Conservation (phyloP, 768 basidiomycete genomes). For the Podaxis sp. region DNA sequence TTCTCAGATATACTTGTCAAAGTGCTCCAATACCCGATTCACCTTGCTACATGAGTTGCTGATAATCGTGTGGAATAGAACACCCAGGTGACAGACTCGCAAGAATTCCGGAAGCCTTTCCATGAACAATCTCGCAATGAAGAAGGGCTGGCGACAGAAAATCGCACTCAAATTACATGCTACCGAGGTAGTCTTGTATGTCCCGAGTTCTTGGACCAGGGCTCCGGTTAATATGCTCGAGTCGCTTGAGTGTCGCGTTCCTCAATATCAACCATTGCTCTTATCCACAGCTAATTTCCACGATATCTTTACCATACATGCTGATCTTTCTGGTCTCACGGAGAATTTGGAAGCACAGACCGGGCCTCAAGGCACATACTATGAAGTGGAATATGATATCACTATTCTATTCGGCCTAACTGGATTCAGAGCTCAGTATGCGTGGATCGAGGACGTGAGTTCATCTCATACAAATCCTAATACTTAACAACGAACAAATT, state of each 20-base stretch:
- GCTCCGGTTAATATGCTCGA: conserved; percentile 9
- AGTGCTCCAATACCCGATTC: background rate
- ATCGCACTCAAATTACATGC: conserved; percentile 8
- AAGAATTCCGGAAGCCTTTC: conserved; percentile 21
- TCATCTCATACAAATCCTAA: background rate
- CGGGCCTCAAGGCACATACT: conserved; percentile 6
- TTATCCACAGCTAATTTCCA: conserved; percentile 15
- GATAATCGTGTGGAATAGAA: conserved; percentile 13
- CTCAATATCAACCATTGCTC: background rate
- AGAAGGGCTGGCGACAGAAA: conserved; percentile 10
- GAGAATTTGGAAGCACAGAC: background rate
- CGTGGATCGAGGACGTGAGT: conserved; percentile 19
- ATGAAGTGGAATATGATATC: conserved; percentile 19
- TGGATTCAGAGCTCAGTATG: conserved; percentile 20
- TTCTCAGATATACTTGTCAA: conserved; percentile 14
- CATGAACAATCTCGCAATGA: conserved; percentile 15
- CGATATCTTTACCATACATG: conserved; percentile 4
- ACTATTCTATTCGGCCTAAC: conserved; percentile 19
- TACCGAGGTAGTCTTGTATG: conserved; percentile 18
- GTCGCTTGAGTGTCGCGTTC: background rate
- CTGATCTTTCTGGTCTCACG: conserved; percentile 14
- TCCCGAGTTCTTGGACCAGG: conserved; percentile 18
- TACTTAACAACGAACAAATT: background rate
- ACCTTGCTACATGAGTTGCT: background rate
- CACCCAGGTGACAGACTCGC: conserved; percentile 21